phyloP scores from a whole-genome alignment of 306 rosid species.

The Oxytropis ochrocephala region DNA sequence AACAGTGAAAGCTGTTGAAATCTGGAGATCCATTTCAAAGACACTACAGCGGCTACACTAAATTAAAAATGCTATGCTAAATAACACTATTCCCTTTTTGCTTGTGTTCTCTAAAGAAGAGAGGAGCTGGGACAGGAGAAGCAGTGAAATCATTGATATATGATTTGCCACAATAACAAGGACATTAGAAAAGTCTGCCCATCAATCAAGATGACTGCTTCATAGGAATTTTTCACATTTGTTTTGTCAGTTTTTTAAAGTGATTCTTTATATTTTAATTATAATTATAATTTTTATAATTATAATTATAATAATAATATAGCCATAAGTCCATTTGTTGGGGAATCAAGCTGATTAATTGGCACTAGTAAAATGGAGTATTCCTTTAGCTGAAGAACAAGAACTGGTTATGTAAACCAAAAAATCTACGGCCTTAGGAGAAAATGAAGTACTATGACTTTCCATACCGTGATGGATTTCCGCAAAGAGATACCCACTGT shows the following conservation, averaged over 20 bases:
- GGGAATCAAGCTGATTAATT: background rate
- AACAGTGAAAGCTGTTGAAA: background rate
- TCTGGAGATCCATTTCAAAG: background rate
- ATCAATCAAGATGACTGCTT: background rate
- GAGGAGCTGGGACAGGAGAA: background rate
- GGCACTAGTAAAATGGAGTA: background rate
- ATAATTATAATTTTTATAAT: background rate
- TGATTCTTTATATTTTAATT: background rate
- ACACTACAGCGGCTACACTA: background rate
- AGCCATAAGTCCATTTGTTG: background rate
- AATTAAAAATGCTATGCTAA: background rate
- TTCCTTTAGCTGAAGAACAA: constrained; percentile 1
- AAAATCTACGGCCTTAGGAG: background rate
- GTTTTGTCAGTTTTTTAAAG: background rate
- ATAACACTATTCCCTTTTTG: background rate
- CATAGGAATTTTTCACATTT: background rate
- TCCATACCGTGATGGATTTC: constrained; percentile 58
- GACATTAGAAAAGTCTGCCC: background rate
- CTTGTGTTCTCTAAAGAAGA: background rate
- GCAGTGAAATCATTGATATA: background rate
- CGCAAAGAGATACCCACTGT: constrained; percentile 31
- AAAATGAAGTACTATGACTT: background rate
- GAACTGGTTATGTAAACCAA: background rate
- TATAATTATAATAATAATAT: background rate
- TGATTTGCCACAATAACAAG: background rate